Evolutionary conservation across 2,329 filamentous ascomycete genomes (phyloP).

Genomic region (Arthrobotrys sphaeroides): DNA sequence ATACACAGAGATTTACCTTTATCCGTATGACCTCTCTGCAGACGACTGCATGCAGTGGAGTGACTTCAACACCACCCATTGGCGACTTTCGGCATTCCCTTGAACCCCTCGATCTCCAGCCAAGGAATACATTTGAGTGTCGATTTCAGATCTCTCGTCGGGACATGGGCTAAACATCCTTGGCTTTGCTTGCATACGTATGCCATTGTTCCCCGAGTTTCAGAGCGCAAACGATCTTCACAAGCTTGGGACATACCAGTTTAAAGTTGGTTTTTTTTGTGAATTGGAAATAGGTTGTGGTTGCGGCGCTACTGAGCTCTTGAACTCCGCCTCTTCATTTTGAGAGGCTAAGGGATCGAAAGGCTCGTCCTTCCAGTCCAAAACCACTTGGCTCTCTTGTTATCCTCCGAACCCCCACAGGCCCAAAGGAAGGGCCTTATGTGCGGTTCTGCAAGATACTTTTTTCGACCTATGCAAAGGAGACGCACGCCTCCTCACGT

Average conservation of each 20-base stretch:
- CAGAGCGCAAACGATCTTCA: constrained; percentile 38
- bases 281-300: constrained; percentile 32
- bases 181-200: constrained; percentile 41
- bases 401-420: constrained; percentile 43
- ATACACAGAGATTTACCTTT: constrained; percentile 40
- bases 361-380: constrained; percentile 3
- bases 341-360: constrained; percentile 1
- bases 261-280: constrained; percentile 39
- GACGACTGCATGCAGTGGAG: constrained; percentile 52
- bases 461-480: constrained; percentile 21
- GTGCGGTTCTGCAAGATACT: constrained; percentile 38
- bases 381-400: constrained; percentile 31
- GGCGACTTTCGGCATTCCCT: constrained; percentile 16
- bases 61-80: constrained; percentile 47
- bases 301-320: constrained; percentile 47
- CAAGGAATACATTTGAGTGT: constrained; percentile 1
- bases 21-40: constrained; percentile 52
- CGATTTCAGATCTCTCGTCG: constrained; percentile 22
- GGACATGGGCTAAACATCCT: constrained; percentile 12
- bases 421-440: constrained; percentile 7
- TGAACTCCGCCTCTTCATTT: constrained; percentile 50
- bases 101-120: not conserved
- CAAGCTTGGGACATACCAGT: constrained; percentile 4
- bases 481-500: constrained; percentile 36
- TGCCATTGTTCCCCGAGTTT: constrained; percentile 33